Evolutionary conservation across 2,329 filamentous ascomycete genomes (phyloP), one percentile per base, ranked within the genome.

Genomic region (Arachnomyces sp.): DNA sequence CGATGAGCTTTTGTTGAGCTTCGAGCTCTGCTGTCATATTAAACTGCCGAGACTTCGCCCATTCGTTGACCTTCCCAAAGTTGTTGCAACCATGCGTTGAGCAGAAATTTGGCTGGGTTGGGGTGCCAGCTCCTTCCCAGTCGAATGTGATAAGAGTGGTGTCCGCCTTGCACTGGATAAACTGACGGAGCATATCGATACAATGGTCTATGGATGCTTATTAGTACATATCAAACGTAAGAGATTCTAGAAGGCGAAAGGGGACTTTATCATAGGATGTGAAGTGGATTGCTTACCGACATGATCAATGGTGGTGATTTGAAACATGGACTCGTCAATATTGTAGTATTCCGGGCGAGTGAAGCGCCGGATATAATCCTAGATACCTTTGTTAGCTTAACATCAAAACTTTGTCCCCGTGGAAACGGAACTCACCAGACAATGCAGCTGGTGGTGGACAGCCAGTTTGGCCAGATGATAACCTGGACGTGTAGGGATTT

Each of bases 371-470:
- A 47, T 29, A 35, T 40, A 42, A 31, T 48, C 48, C 44, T 44
- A 31, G 30, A 29, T 9, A 15, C n/a, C 18, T 28, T 33, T 7
- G 17, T 36, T 17, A 34, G 17, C 25, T 11, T 7, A 11, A 25
- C 9, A 5, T 25, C 21, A 9, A 9, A 5, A 9, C 5, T 9
- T 25, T 25, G 5, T 5, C 9, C 9, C 21, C 21, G 9, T 9
- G 0, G 5, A 16, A 16, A 17, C 4, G 17, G 12, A n/a, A 31
- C 44, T 16, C 48, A 52, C 52, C 39, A 54, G 28, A 28, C 51
- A 56, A 32, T 55, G 51, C 1, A 55, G 45, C 29, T 55, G 51
- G 37, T 55, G 44, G 33, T 49, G 47, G 4, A 45, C 48, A 11
- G 46, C 46, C 31, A 47, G 29, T 14, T 43, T 48, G 6, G 36